Conservation (phyloP, 768 basidiomycete genomes). For the Holtermannia corniformis region DNA sequence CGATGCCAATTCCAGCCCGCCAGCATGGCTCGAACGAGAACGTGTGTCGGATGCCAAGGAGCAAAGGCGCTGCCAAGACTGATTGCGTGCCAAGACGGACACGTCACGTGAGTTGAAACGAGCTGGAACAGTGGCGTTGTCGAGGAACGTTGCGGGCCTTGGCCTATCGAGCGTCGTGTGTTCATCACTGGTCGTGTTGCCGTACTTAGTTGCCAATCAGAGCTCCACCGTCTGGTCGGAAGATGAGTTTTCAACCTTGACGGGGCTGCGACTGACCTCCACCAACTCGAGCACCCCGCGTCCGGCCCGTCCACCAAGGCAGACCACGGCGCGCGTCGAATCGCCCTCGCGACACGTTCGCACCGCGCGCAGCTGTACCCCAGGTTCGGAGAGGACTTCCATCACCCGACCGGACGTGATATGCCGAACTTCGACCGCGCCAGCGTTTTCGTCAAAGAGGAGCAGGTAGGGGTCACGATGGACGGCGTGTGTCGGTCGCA, state of each 20-base stretch:
- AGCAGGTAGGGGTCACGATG: conserved; percentile 23
- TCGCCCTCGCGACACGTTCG: neutral
- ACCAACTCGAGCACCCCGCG: neutral
- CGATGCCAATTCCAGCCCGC: too few relatives aligned
- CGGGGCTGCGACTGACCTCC: neutral
- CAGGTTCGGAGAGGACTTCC: conserved; percentile 26
- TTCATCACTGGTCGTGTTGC: too few relatives aligned
- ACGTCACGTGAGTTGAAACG: too few relatives aligned
- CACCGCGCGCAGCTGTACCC: conserved; percentile 6
- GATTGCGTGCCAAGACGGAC: too few relatives aligned
- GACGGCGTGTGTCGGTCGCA: conserved; percentile 23
- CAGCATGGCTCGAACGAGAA: too few relatives aligned
- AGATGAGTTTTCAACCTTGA: neutral
- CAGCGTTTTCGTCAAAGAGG: conserved; percentile 25
- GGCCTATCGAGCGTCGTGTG: too few relatives aligned
- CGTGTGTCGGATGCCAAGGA: too few relatives aligned
- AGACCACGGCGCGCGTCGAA: neutral
- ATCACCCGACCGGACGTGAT: conserved; percentile 22
- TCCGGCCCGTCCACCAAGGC: neutral
- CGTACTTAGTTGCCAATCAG: neutral
- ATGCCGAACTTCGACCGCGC: conserved; percentile 25
- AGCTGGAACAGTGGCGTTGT: too few relatives aligned
- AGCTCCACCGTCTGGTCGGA: neutral
- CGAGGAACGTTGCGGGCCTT: too few relatives aligned
- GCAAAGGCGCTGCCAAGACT: too few relatives aligned